A percentile compares a stretch with the other conserved stretches of the same genome.
These are phyloP conservation scores for Fraxinus cuspidata DNA, from an alignment of 257 asterid species.

Conservation along the genomic window DNA sequence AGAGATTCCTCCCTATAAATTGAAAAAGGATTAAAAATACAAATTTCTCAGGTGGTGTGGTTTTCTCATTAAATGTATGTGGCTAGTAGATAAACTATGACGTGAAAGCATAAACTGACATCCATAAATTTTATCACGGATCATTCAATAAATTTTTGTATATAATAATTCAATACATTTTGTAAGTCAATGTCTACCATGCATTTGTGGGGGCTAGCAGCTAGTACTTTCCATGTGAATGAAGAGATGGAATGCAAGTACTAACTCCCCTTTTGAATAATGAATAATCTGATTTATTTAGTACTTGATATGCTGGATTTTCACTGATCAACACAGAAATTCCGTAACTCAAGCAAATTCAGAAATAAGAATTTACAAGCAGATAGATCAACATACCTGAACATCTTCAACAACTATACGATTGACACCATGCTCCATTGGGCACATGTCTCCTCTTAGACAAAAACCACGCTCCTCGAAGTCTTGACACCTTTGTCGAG, in stretches of 20 bases:
- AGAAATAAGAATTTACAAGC: constrained; percentile 1
- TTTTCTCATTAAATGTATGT: not conserved
- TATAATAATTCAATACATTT: not conserved
- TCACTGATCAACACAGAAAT: not conserved
- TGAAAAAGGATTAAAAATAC: not conserved
- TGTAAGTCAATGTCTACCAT: not conserved
- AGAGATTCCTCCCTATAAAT: not conserved
- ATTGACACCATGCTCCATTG: constrained; percentile 96
- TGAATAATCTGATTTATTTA: constrained; percentile 14
- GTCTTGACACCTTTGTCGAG: constrained; percentile 86
- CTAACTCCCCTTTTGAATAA: not conserved
- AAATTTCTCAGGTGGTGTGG: not conserved
- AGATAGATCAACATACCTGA: constrained; percentile 57
- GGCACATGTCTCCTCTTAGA: constrained; percentile 98
- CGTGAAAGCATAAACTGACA: not conserved
- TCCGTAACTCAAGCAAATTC: constrained; percentile 4
- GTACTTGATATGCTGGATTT: not conserved
- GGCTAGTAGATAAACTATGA: not conserved
- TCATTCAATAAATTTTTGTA: constrained; percentile 3
- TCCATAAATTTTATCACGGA: not conserved
- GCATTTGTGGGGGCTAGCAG: constrained; percentile 3
- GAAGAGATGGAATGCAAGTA: not conserved
- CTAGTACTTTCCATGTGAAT: constrained; percentile 11
- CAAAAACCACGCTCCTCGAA: constrained; percentile 99
- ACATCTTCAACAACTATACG: constrained; percentile 98